Evolutionary conservation across 1,284 basidiomycete genomes (phyloP).

Genomic region (Trichosporon faecale): DNA sequence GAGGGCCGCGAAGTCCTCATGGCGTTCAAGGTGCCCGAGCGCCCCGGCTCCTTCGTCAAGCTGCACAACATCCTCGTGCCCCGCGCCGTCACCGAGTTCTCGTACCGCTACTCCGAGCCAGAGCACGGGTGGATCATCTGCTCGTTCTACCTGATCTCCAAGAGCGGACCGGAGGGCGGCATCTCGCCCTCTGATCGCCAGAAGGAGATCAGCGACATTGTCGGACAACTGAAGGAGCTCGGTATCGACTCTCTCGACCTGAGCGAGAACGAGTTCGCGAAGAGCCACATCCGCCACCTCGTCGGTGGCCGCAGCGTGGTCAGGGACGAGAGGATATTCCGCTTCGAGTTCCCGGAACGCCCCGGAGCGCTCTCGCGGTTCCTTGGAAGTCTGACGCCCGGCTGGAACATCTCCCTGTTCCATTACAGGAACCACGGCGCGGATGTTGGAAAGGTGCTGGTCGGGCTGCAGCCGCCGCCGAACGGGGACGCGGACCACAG

Average conservation of each 20-base stretch:
- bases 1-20: conserved; percentile 91
- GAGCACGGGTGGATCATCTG: conserved; percentile 75
- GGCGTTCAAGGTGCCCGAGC: conserved; percentile 89
- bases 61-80: conserved; percentile 86
- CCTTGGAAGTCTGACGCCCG: conserved; percentile 71
- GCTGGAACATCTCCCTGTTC: conserved; percentile 95
- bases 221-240: conserved; percentile 61
- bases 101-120: conserved; percentile 69
- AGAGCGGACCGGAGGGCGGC: conserved; percentile 40
- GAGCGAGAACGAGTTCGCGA: conserved; percentile 92
- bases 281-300: conserved; percentile 91
- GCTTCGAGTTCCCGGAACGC: conserved; percentile 97
- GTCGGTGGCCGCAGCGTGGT: conserved; percentile 79
- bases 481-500: conserved; percentile 57
- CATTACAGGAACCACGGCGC: conserved; percentile 97
- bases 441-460: conserved; percentile 85
- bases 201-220: conserved; percentile 66
- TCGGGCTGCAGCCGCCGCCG: conserved; percentile 86
- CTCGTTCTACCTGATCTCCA: conserved; percentile 78
- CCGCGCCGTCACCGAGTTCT: conserved; percentile 92
- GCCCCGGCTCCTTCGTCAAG: conserved; percentile 85
- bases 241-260: conserved; percentile 86
- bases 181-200: conserved; percentile 56
- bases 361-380: conserved; percentile 90
- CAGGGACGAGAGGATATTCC: conserved; percentile 80